Base-by-base conservation (phyloP, 768 basidiomycete species). In the Termitomyces sp. region DNA sequence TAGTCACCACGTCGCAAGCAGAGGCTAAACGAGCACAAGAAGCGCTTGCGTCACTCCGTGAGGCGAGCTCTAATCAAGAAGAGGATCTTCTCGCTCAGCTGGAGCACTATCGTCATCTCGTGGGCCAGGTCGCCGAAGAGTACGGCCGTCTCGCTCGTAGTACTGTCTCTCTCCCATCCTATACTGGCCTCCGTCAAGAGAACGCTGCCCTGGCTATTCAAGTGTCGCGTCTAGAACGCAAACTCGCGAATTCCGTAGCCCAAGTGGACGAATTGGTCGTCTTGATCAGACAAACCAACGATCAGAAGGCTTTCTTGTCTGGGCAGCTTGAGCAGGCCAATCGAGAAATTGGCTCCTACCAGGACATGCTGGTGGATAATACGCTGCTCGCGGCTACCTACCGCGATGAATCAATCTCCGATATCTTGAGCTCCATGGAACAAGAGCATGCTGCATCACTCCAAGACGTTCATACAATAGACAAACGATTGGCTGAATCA, bases 241-340 rank as follows among this genome's bases (percentile, higher is more conserved):
- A 86, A 68, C 73, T 89, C 15, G 82, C 81, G 41, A 87, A 86
- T 64, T 75, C 86, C 5, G 84, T 89, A 55, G 82, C 72, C 18
- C 87, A 90, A 65, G 85, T 87, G 22, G 68, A 73, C 13, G 87
- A 89, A 59, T 72, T 91, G 8, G 82, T 83, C 1, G 72, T 81
- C 58, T 77, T 90, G 42, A 75, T 87, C 62, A 83, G 86, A 26
- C 79, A 83, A 28, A 70, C 73, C 28, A 79, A 79, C 47, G 81
- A 85, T 15, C 76, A 83, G 51, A 87, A 81, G 60, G 59, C 59
- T 12, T 63, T 81, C 7, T 72, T 89, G 22, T 48, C 61, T 8
- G 56, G 64, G n/a, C 65, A 70, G 33, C 65, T 80, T 5, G 62
- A 56, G 6, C 73, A 76, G 41, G 67, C 70, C 12, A 55, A 72